Conservation (phyloP, 192 early-diverging fungal species). For the Podila minutissima region DNA sequence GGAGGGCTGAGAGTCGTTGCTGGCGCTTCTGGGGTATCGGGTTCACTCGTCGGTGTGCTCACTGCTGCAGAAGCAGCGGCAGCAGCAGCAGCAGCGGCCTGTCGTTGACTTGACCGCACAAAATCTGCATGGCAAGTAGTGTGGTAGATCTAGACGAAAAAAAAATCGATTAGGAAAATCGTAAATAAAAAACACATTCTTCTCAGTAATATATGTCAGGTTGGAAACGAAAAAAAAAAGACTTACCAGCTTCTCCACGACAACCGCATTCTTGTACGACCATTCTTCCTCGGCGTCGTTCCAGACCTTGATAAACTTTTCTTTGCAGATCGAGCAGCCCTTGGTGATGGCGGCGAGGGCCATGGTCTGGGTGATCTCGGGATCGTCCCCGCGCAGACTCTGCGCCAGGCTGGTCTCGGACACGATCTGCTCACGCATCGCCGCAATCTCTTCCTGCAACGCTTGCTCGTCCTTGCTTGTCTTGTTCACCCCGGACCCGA, state of each 20-base stretch:
- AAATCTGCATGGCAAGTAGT: constrained; percentile 68
- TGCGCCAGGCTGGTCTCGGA: constrained; percentile 35
- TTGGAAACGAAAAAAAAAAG: background rate
- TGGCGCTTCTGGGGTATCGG: background rate
- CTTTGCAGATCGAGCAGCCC: constrained; percentile 80
- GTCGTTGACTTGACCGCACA: constrained; percentile 38
- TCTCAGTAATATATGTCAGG: background rate
- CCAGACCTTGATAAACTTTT: constrained; percentile 78
- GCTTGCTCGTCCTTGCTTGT: constrained; percentile 38
- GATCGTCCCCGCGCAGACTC: constrained; percentile 19
- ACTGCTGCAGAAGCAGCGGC: background rate
- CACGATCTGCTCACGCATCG: constrained; percentile 32
- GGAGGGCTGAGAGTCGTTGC: constrained; percentile 3
- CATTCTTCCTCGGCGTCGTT: constrained; percentile 82
- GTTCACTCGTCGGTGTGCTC: background rate
- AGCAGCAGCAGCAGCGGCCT: constrained; percentile 5
- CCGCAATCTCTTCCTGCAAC: constrained; percentile 29
- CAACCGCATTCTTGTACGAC: constrained; percentile 75
- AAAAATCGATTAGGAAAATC: constrained; percentile 9
- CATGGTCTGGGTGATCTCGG: constrained; percentile 56
- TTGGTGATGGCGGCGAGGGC: constrained; percentile 56
- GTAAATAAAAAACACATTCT: no score
- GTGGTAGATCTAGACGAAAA: constrained; percentile 61
- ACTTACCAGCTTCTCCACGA: constrained; percentile 65
- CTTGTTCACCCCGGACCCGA: constrained; percentile 29